Base-by-base conservation (phyloP, 768 basidiomycete genomes). In the Candolleomyces aberdarensis region DNA sequence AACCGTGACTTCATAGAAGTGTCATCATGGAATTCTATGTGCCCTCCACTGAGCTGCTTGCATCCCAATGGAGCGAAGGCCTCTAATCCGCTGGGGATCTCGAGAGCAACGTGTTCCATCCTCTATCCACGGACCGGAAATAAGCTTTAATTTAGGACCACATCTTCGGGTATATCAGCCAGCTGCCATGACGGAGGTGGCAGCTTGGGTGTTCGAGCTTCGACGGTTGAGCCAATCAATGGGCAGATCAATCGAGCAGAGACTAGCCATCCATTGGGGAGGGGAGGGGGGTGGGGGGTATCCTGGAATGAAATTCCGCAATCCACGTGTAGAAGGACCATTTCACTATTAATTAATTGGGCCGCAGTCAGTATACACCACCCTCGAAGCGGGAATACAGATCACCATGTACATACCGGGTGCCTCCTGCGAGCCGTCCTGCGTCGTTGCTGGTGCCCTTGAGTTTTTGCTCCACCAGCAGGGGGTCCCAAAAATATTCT, bases 391-490 rank as follows among this genome's bases (percentile, higher is more conserved):
- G 52, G 26, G 52, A 39, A 39, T 51, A 22, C 3, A 9, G 15
- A 39, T 6, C 9, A 13, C 7, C 20, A 39, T 13, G n/a, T 5
- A 62, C 64, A n/a, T 59, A 65, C 64, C 32, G 64, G 64, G 48
- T 65, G 64, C 50, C 64, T 57, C 20, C 64, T 44, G 10, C 64
- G 64, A 47, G 61, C 61, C 29, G 59, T 49, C 46, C 61, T 58
- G 13, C 58, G 59, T 7, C 59, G 43, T 26, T 56, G 55, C 53
- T 32, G 29, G 22, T 56, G 53, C 10, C n/a, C 41, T 49, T 11
- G 52, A 22, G 52, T 7, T 54, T 32, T 22, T 32, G 39, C 40
- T 19, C 13, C 36, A 40, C 19, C 19, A 26, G 31, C 32, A 3
- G 44, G 19, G n/a, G 39, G 52, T 31, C 20, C n/a, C n/a, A 60